phyloP scores from a whole-genome alignment of 495 filamentous ascomycete genomes.

The Podospora tetraspora region DNA sequence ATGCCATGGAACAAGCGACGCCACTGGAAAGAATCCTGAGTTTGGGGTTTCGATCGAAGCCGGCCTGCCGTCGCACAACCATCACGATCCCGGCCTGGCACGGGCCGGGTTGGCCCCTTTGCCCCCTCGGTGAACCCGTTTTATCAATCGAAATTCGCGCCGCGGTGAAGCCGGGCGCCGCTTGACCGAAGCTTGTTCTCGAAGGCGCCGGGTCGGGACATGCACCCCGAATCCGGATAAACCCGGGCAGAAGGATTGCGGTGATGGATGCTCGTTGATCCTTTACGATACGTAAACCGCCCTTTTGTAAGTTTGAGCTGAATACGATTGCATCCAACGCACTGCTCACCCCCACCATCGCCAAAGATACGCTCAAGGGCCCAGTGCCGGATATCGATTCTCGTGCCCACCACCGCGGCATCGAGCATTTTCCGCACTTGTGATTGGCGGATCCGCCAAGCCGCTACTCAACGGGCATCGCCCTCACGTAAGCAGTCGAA shows the following conservation, averaged over 20 bases:
- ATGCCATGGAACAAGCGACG: background rate
- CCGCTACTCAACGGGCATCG: background rate
- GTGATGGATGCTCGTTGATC: background rate
- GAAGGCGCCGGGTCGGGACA: background rate
- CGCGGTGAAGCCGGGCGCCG: too few relatives aligned
- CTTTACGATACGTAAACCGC: background rate
- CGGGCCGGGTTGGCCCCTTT: background rate
- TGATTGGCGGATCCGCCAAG: background rate
- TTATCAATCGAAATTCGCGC: background rate
- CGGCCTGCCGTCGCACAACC: background rate
- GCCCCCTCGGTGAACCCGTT: background rate
- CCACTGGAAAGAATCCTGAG: background rate
- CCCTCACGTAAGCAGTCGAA: constrained; percentile 1
- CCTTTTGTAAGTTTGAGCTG: background rate
- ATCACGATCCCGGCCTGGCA: background rate
- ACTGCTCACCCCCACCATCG: background rate
- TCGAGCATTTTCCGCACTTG: background rate
- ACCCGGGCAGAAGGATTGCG: background rate
- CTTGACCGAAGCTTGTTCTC: background rate
- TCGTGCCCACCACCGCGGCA: background rate
- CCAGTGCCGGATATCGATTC: too few relatives aligned
- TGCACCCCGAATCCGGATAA: background rate
- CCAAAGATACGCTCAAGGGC: background rate
- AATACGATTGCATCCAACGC: background rate
- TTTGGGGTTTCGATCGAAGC: background rate